Evolutionary conservation across 2,329 filamentous ascomycete genomes (phyloP).

Genomic region (Colletotrichum navitas): DNA sequence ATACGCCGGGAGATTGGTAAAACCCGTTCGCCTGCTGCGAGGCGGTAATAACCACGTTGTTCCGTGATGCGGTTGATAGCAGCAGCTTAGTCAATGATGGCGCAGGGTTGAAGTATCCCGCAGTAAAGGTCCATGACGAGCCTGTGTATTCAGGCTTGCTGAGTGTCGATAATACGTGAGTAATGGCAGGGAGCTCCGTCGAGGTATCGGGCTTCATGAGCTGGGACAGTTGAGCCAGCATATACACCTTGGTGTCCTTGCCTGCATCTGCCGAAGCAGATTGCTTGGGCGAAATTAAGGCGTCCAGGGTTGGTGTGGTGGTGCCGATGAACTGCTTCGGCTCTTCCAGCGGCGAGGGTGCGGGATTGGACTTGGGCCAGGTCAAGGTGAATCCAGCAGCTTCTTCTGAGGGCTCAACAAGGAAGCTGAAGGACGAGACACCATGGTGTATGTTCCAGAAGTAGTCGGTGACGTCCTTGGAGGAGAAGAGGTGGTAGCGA

Average conservation of each 20-base stretch:
- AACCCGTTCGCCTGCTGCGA: conserved; percentile 96
- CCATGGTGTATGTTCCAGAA: conserved; percentile 83
- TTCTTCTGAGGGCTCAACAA: conserved; percentile 73
- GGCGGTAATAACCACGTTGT: conserved; percentile 89
- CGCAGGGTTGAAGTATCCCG: conserved; percentile 98
- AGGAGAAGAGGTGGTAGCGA: conserved; percentile 91
- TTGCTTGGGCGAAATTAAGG: conserved; percentile 70
- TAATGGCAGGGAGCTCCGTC: conserved; percentile 88
- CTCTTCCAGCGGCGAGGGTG: conserved; percentile 79
- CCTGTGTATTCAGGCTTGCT: conserved; percentile 72
- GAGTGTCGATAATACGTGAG: conserved; percentile 77
- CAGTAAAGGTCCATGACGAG: conserved; percentile 94
- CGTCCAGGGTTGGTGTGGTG: conserved; percentile 75
- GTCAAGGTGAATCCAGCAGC: conserved; percentile 70
- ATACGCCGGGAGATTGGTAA: conserved; percentile 88
- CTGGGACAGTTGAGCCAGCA: conserved; percentile 89
- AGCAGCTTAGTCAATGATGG: conserved; percentile 84
- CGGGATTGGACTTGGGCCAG: conserved; percentile 83
- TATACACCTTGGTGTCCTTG: conserved; percentile 81
- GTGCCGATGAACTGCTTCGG: conserved; percentile 77
- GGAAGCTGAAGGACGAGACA: conserved; percentile 85
- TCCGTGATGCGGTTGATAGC: conserved; percentile 76
- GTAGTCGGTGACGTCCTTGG: conserved; percentile 82
- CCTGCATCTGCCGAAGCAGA: conserved; percentile 44
- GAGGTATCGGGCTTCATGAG: conserved; percentile 83